Conservation (phyloP, 306 rosid genomes). For the Macrotyloma uniflorum region DNA sequence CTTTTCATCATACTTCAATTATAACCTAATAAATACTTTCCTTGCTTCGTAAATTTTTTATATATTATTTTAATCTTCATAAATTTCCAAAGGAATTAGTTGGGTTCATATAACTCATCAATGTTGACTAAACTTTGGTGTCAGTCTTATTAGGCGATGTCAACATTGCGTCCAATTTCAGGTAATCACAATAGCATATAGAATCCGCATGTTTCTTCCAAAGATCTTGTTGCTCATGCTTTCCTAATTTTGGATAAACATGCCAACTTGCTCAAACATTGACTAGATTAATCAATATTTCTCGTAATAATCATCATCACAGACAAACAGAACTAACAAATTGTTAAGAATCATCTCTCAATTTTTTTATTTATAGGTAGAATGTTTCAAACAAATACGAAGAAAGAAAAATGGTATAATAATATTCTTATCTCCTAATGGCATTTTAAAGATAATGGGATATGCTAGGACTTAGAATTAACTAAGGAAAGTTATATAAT, state of each 20-base stretch:
- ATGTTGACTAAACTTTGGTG: neutral
- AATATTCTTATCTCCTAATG: too few relatives aligned
- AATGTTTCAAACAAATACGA: too few relatives aligned
- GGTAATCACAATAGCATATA: neutral
- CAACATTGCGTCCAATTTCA: slow-evolving; percentile 38
- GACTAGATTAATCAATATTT: too few relatives aligned
- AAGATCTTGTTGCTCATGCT: neutral
- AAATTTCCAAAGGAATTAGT: too few relatives aligned
- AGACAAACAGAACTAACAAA: too few relatives aligned
- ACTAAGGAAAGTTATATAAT: too few relatives aligned
- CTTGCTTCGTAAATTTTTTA: neutral
- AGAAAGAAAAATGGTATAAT: too few relatives aligned
- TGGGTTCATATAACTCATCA: neutral
- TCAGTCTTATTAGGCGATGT: neutral
- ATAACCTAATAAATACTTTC: neutral
- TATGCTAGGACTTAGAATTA: too few relatives aligned
- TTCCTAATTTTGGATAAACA: neutral
- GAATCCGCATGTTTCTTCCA: neutral
- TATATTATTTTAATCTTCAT: neutral
- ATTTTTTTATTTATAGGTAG: too few relatives aligned
- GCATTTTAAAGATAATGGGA: too few relatives aligned
- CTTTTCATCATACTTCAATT: neutral
- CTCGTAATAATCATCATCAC: too few relatives aligned
- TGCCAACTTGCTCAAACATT: neutral
- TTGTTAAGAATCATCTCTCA: too few relatives aligned